Conservation (phyloP, 2,329 filamentous ascomycete genomes). For the Fusarium hostae region DNA sequence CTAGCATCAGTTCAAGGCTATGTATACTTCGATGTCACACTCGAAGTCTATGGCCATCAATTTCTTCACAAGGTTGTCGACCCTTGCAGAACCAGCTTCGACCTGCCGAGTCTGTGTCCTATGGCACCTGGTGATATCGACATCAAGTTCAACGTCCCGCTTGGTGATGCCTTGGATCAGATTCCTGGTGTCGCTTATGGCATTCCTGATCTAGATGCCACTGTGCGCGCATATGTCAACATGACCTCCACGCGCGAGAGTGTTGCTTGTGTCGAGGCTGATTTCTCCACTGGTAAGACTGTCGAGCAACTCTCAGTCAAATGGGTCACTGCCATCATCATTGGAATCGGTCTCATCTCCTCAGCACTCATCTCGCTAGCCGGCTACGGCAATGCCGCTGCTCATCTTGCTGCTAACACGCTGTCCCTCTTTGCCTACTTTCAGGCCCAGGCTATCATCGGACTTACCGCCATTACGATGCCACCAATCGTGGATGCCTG, state of each 20-base stretch:
- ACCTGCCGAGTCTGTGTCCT: constrained; percentile 81
- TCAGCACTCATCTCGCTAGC: constrained; percentile 90
- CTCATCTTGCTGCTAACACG: constrained; percentile 92
- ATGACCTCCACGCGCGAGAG: constrained; percentile 68
- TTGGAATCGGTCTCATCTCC: constrained; percentile 82
- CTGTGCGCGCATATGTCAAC: constrained; percentile 83
- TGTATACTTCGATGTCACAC: constrained; percentile 78
- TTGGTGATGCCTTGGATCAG: constrained; percentile 67
- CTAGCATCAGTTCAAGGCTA: constrained; percentile 84
- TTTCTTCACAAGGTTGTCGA: constrained; percentile 75
- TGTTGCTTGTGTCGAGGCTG: constrained; percentile 87
- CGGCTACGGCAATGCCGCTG: constrained; percentile 92
- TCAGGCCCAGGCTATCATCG: constrained; percentile 91
- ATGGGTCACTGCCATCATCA: constrained; percentile 89
- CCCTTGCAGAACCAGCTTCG: constrained; percentile 72
- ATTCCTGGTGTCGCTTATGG: constrained; percentile 88
- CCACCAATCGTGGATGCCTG: constrained; percentile 90
- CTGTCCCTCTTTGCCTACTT: constrained; percentile 93
- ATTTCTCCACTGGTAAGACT: constrained; percentile 89
- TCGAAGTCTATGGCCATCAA: constrained; percentile 85
- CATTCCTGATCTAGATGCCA: constrained; percentile 90
- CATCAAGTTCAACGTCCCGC: constrained; percentile 73
- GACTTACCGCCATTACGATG: constrained; percentile 81
- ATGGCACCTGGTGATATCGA: constrained; percentile 87
- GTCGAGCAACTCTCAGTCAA: constrained; percentile 89